A percentile compares a stretch with the other conserved stretches of the same genome.
Conservation (phyloP, 371 early-diverging fungal species). For the Haplosporangium sp. region DNA sequence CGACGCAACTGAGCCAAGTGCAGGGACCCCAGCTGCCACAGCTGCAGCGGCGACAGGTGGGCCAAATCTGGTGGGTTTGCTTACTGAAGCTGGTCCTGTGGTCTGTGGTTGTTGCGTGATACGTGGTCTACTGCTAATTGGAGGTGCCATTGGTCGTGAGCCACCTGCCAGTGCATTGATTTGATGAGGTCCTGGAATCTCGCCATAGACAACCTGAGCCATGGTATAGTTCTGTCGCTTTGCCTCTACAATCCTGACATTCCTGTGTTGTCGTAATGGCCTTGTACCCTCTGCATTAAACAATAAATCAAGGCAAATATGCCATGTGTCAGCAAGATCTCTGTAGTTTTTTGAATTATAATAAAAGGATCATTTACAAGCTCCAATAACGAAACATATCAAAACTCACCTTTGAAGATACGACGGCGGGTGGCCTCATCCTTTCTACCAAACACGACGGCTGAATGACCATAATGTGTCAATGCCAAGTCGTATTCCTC, state of each 20-base stretch:
- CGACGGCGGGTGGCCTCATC: conserved; percentile 15
- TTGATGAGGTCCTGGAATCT: conserved; percentile 27
- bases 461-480: conserved; percentile 6
- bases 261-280: conserved; percentile 30
- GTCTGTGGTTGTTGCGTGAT: background rate
- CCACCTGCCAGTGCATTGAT: background rate
- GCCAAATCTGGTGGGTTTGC: background rate
- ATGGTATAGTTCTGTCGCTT: conserved; percentile 29
- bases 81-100: background rate
- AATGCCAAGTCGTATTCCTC: conserved; percentile 35
- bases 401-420: conserved; percentile 30
- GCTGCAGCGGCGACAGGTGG: background rate
- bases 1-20: background rate
- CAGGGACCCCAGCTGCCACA: background rate
- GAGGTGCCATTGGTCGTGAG: background rate
- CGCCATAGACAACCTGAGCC: conserved; percentile 36
- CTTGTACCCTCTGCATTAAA: conserved; percentile 18
- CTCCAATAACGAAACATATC: too few species aligned
- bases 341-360: too few species aligned
- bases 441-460: conserved; percentile 32
- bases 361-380: too few species aligned
- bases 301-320: too few species aligned
- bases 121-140: background rate
- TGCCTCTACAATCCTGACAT: conserved; percentile 39
- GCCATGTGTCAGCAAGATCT: too few species aligned